phyloP scores from a whole-genome alignment of 2,329 filamentous ascomycete genomes.

The Seiridium cupressi region DNA sequence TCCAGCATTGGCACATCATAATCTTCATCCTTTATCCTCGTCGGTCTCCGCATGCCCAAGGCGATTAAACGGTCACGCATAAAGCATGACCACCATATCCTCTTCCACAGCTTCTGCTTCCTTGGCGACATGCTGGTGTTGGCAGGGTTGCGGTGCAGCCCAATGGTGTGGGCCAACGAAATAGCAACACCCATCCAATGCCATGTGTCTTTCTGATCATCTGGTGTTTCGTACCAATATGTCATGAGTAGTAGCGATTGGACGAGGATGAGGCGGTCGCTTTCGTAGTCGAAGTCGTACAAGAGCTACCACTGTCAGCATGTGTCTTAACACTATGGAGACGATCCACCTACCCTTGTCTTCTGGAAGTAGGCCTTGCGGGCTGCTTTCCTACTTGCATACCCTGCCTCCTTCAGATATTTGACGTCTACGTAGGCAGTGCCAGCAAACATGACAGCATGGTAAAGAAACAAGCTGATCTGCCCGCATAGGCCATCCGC shows the following conservation, averaged over 20 bases:
- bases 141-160: constrained; percentile 80
- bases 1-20: constrained; percentile 91
- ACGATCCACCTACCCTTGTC: constrained; percentile 63
- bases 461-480: constrained; percentile 84
- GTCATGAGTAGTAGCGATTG: constrained; percentile 90
- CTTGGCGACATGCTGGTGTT: constrained; percentile 72
- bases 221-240: constrained; percentile 95
- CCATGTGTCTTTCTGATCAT: constrained; percentile 97
- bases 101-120: constrained; percentile 84
- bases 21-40: constrained; percentile 88
- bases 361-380: constrained; percentile 87
- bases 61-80: constrained; percentile 93
- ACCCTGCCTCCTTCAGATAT: constrained; percentile 74
- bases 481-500: constrained; percentile 68
- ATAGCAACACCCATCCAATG: constrained; percentile 98
- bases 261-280: constrained; percentile 82
- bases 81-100: constrained; percentile 97
- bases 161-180: constrained; percentile 89
- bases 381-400: constrained; percentile 73
- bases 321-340: constrained; percentile 4
- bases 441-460: constrained; percentile 92
- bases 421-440: constrained; percentile 85
- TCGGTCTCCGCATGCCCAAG: constrained; percentile 88
- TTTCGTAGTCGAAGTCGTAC: constrained; percentile 95
- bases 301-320: constrained; percentile 56